A percentile compares a stretch with the other conserved stretches of the same genome.
These are phyloP conservation scores for Aureobasidium namibiae DNA, from an alignment of 2,329 filamentous ascomycete genomes.

Conservation along the genomic window DNA sequence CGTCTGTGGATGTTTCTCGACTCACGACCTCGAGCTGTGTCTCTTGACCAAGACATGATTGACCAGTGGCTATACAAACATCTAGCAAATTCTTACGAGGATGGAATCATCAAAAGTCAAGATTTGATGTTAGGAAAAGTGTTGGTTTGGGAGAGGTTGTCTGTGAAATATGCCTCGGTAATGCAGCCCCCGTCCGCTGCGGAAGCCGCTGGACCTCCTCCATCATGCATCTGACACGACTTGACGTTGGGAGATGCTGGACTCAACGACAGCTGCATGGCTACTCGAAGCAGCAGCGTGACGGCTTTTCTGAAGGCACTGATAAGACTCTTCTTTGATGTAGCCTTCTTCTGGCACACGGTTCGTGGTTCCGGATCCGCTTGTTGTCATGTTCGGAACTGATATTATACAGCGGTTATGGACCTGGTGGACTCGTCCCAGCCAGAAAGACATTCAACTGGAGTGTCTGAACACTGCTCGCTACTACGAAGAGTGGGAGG, in stretches of 20 bases:
- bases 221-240: neutral
- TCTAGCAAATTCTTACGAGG: neutral
- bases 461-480: constrained; percentile 57
- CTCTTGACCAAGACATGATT: neutral
- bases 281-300: constrained; percentile 6
- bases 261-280: constrained; percentile 9
- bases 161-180: neutral
- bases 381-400: neutral
- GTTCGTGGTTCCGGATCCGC: constrained; percentile 9
- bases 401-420: constrained; percentile 50
- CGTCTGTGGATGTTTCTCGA: neutral
- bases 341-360: constrained; percentile 18
- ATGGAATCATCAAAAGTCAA: neutral
- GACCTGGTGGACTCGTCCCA: constrained; percentile 59
- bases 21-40: neutral
- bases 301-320: constrained; percentile 11
- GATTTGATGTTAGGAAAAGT: neutral
- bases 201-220: too few species aligned
- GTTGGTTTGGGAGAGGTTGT: neutral
- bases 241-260: neutral
- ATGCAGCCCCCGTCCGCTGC: too few species aligned
- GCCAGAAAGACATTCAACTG: constrained; percentile 56
- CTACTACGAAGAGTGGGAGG: constrained; percentile 78
- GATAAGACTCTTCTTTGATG: constrained; percentile 13
- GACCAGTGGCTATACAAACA: neutral